Percentiles rank a stretch among this genome's conserved stretches.
Evolutionary conservation across 140 eudicot genomes (phyloP).

Genomic region (Senecio squalidus): DNA sequence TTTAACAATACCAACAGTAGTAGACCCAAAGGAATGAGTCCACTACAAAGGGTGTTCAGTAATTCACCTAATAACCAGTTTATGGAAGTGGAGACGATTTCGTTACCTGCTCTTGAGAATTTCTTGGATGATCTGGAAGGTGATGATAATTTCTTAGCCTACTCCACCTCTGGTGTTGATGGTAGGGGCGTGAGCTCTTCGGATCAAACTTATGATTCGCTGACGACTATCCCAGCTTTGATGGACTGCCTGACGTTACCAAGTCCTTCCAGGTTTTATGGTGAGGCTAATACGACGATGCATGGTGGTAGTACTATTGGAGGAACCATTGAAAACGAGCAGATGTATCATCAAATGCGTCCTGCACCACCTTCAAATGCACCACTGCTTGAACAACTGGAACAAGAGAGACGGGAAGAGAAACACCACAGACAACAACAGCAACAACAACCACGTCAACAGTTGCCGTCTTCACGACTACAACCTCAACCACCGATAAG

Average conservation of each 20-base stretch:
- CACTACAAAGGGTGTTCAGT: slow-evolving; percentile 55
- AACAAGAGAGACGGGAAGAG: slow-evolving; percentile 61
- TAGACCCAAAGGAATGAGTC: slow-evolving; percentile 64
- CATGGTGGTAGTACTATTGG: slow-evolving; percentile 12
- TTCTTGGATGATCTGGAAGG: slow-evolving; percentile 51
- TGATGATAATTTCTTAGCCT: slow-evolving; percentile 32
- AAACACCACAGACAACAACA: slow-evolving; percentile 34
- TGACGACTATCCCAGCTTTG: slow-evolving; percentile 47
- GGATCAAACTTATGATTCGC: slow-evolving; percentile 38
- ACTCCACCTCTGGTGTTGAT: slow-evolving; percentile 9
- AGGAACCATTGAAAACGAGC: slow-evolving; percentile 10
- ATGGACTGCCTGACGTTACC: slow-evolving; percentile 61
- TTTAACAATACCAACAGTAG: slow-evolving; percentile 16
- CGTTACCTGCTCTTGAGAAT: slow-evolving; percentile 56
- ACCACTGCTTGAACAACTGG: slow-evolving; percentile 52
- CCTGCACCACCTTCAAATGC: slow-evolving; percentile 21
- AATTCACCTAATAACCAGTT: slow-evolving; percentile 69
- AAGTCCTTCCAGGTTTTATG: slow-evolving; percentile 47
- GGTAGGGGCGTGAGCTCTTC: slow-evolving; percentile 18
- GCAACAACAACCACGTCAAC: slow-evolving; percentile 22
- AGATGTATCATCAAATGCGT: slow-evolving; percentile 28
- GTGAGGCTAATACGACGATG: slow-evolving; percentile 20
- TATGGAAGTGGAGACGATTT: slow-evolving; percentile 66
- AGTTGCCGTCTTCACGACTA: slow-evolving; percentile 17
- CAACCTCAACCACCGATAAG: slow-evolving; percentile 38